These are phyloP conservation scores for Rhodotorula kratochvilovae DNA, from an alignment of 768 basidiomycete species.

Conservation along the genomic window DNA sequence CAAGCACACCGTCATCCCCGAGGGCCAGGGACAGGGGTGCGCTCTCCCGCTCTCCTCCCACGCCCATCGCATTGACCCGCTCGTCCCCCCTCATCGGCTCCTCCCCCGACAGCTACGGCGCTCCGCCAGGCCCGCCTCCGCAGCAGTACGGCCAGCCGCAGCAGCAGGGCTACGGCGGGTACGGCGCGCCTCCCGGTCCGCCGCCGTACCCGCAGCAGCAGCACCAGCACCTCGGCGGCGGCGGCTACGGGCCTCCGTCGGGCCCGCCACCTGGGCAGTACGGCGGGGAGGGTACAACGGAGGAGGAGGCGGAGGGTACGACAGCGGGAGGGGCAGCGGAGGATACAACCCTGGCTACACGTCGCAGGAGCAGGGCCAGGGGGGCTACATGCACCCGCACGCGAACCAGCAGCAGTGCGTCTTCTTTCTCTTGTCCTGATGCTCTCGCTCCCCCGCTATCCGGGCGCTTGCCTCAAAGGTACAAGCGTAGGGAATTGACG, in stretches of 20 bases:
- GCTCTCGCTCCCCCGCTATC: too few species aligned
- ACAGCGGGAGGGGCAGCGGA: too few species aligned
- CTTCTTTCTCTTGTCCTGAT: background rate
- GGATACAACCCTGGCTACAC: constrained; percentile 14
- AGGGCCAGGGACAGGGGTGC: background rate
- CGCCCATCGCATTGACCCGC: too few species aligned
- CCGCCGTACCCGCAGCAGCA: background rate
- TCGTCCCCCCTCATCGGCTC: too few species aligned
- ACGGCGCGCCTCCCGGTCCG: background rate
- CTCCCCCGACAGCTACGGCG: background rate
- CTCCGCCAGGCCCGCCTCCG: background rate
- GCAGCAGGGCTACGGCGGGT: background rate
- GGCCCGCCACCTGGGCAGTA: constrained; percentile 11
- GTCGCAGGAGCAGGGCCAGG: background rate
- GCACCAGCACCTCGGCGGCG: background rate
- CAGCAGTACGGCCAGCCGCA: background rate
- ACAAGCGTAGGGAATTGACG: too few species aligned
- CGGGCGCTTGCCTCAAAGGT: too few species aligned
- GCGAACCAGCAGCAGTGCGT: constrained; percentile 25
- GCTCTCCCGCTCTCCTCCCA: background rate
- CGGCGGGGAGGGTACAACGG: background rate
- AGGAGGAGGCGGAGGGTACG: background rate
- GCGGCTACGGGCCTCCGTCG: background rate
- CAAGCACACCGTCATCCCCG: constrained; percentile 1
- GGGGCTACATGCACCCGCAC: constrained; percentile 25